Base-by-base conservation (phyloP, 129 eudicot genomes). In the Solidago caesia region DNA sequence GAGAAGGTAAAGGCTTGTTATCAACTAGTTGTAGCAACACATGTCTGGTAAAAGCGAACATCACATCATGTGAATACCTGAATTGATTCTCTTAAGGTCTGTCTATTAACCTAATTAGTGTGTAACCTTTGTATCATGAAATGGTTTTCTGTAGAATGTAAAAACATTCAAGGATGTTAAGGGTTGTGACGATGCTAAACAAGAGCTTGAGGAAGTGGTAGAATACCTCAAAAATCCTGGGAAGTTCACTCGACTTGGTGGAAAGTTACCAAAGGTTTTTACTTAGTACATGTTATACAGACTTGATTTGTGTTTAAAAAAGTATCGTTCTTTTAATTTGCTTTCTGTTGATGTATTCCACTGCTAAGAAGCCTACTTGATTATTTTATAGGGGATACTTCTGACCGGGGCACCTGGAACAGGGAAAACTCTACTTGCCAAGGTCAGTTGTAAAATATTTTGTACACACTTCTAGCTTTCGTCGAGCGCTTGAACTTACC, bases 381-480 rank as follows among this genome's bases (percentile, higher is more conserved):
- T 71, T 33, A 26, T 67, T 59, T 82, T 79, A 44, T 87, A 94
- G 99, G 99, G 99, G 66, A 94, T 94, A 79, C 99, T 94, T 85
- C 82, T 94, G 74, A 94, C 99, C 2, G 99, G 99, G 76, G 90
- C 97, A 55, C 99, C 99, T 61, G 99, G 99, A 74, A 94, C 99
- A 21, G 99, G 99, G 44, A 94, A 94, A 88, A 94, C 99, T 33
- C 83, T 94, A 64, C 93, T 94, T 62, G 99, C 99, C 79, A 94
- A 94, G 96, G 99, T 91, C 52, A 78, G 66, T 16, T 72, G 64
- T 75, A 53, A 9, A 26, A 33, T n/a, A 5, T 48, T 68, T 25
- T 55, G 64, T 48, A 8, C 42, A 64, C 4, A 9, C 11, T 47
- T 27, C 6, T n/a, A 48, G 64, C 26, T 21, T 44, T 65, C 43